phyloP scores from a whole-genome alignment of 768 basidiomycete species.

The Glaciozyma antarctica region DNA sequence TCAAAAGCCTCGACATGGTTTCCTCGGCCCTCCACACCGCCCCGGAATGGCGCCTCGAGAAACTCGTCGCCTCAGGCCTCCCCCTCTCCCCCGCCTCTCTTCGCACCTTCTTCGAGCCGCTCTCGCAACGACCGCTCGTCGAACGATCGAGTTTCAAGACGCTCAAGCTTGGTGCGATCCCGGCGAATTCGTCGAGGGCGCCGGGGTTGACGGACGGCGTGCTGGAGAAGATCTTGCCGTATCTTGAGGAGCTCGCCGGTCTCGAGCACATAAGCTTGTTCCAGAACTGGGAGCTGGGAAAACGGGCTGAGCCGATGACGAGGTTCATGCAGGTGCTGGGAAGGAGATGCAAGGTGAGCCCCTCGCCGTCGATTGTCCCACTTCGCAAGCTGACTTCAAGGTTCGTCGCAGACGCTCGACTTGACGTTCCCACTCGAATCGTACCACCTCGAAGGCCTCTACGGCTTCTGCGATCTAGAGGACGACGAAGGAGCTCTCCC shows the following conservation, averaged over 20 bases:
- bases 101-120: slow-evolving; percentile 26
- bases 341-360: slow-evolving; percentile 17
- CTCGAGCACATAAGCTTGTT: slow-evolving; percentile 23
- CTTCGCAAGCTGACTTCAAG: not conserved
- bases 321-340: slow-evolving; percentile 23
- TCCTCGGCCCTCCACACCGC: slow-evolving; percentile 19
- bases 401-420: slow-evolving; percentile 11
- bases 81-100: slow-evolving; percentile 23
- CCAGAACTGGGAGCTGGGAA: slow-evolving; percentile 22
- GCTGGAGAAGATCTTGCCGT: slow-evolving; percentile 24
- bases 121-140: not conserved
- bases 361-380: not conserved
- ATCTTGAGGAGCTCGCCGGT: slow-evolving; percentile 22
- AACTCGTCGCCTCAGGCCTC: slow-evolving; percentile 32
- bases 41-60: slow-evolving; percentile 21
- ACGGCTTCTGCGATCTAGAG: slow-evolving; percentile 4
- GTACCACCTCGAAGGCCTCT: slow-evolving; percentile 17
- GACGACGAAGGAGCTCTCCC: slow-evolving; percentile 3
- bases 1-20: slow-evolving; percentile 30
- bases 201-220: slow-evolving; percentile 24
- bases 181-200: slow-evolving; percentile 12
- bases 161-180: slow-evolving; percentile 31
- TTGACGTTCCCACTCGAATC: slow-evolving; percentile 19
- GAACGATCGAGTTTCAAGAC: slow-evolving; percentile 15
- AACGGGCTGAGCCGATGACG: slow-evolving; percentile 6